These are phyloP conservation scores for Leccinum aurantiacum DNA, from an alignment of 768 basidiomycete genomes.

Conservation along the genomic window DNA sequence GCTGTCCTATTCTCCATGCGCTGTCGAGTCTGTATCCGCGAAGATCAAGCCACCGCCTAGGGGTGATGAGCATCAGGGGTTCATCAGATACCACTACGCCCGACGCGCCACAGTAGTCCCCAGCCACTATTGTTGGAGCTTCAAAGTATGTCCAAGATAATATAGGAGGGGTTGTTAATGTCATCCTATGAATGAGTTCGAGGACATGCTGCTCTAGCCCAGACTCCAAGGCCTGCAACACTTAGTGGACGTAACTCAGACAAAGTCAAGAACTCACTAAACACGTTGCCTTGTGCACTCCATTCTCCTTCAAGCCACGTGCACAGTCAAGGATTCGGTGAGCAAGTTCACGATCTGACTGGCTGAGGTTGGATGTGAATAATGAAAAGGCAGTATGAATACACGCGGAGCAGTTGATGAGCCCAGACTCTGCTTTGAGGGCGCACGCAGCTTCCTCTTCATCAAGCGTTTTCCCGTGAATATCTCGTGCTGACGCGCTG, in stretches of 20 bases:
- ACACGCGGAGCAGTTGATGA: conserved; percentile 36
- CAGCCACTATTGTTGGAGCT: conserved; percentile 54
- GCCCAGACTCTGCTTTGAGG: conserved; percentile 22
- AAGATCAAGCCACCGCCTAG: conserved; percentile 78
- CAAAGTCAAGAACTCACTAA: conserved; percentile 29
- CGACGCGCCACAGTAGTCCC: conserved; percentile 53
- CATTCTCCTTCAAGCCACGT: conserved; percentile 20
- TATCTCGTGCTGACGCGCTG: conserved; percentile 15
- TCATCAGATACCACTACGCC: conserved; percentile 50
- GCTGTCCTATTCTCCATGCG: no score
- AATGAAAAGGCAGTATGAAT: conserved; percentile 21
- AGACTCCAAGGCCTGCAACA: conserved; percentile 11
- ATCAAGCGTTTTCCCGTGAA: conserved; percentile 46
- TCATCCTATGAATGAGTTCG: conserved; percentile 42
- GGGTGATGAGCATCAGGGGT: conserved; percentile 50
- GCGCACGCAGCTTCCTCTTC: conserved; percentile 52
- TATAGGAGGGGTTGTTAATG: conserved; percentile 50
- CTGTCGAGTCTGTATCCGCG: no score
- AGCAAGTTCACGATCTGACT: conserved; percentile 21
- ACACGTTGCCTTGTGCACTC: conserved; percentile 31
- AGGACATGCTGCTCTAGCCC: conserved; percentile 27
- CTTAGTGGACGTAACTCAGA: conserved; percentile 7
- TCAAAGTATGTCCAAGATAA: conserved; percentile 70
- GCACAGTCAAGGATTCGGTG: conserved; percentile 17
- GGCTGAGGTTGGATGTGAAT: conserved; percentile 23